Evolutionary conservation across 1,284 basidiomycete species (phyloP).

Genomic region (Rhodotorula sp.): DNA sequence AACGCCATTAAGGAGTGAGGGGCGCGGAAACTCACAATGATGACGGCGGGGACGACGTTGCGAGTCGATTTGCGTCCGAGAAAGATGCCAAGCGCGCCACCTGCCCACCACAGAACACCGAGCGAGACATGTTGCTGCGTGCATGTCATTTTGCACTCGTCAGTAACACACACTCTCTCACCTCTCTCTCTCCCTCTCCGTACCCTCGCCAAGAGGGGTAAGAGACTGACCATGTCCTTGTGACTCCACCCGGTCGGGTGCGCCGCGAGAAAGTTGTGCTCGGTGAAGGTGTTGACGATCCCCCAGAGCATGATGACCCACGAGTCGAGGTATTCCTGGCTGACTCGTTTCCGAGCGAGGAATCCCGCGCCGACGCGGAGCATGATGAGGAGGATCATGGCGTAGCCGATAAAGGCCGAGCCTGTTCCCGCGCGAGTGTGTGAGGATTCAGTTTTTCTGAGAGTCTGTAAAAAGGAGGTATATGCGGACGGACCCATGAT

Average conservation of each 20-base stretch:
- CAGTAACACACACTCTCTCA: not conserved
- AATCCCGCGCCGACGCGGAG: slow-evolving; percentile 79
- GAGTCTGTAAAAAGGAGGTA: no score
- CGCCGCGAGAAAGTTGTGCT: slow-evolving; percentile 50
- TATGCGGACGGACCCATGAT: slow-evolving; percentile 61
- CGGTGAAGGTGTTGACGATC: slow-evolving; percentile 87
- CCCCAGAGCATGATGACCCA: slow-evolving; percentile 57
- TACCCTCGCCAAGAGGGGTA: not conserved
- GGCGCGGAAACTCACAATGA: slow-evolving; percentile 48
- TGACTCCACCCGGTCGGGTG: slow-evolving; percentile 31
- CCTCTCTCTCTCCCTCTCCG: not conserved
- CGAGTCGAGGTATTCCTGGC: slow-evolving; percentile 87
- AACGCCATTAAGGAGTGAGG: no score
- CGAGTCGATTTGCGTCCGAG: slow-evolving; percentile 80
- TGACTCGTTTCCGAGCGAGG: slow-evolving; percentile 59
- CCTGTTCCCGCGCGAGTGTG: slow-evolving; percentile 44
- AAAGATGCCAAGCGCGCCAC: slow-evolving; percentile 83
- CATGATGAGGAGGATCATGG: slow-evolving; percentile 76
- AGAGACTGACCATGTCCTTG: slow-evolving; percentile 26
- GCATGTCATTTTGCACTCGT: no score
- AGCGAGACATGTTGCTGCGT: slow-evolving; percentile 44
- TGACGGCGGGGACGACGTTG: slow-evolving; percentile 76
- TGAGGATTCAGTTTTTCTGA: not conserved
- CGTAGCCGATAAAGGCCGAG: slow-evolving; percentile 64
- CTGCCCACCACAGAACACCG: slow-evolving; percentile 71